Conservation (phyloP, 139 green algal species). For the Chlorella sp. region DNA sequence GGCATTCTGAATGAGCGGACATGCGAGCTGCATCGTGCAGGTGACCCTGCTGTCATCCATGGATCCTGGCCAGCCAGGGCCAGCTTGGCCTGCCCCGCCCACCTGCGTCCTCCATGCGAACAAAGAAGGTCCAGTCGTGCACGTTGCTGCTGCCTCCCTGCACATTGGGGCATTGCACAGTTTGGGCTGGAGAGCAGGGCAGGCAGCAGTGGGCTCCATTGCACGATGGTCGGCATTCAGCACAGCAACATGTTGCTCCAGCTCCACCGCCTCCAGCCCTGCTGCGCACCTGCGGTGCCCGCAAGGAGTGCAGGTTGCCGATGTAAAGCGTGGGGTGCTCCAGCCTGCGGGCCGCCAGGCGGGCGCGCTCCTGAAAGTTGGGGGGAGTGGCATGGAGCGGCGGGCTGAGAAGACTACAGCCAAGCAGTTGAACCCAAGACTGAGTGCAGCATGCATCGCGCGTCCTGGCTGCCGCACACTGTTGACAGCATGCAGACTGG, state of each 20-base stretch:
- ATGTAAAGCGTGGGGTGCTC: background rate
- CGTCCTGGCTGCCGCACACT: background rate
- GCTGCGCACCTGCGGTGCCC: background rate
- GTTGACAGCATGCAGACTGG: background rate
- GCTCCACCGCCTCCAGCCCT: background rate
- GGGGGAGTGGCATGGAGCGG: too few relatives aligned
- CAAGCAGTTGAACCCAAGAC: too few relatives aligned
- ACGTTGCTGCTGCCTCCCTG: background rate
- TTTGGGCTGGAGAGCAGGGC: background rate
- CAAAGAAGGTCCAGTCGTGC: constrained; percentile 13
- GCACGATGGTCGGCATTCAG: too few relatives aligned
- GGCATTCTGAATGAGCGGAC: background rate
- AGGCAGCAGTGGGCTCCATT: background rate
- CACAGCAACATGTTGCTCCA: too few relatives aligned
- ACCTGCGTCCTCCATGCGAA: background rate
- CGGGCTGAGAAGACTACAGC: background rate
- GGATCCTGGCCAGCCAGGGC: too few relatives aligned
- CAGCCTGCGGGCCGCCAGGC: background rate
- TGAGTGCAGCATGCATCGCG: too few relatives aligned
- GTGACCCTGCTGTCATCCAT: too few relatives aligned
- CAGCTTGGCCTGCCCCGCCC: background rate
- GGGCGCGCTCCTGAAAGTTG: background rate
- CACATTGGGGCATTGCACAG: background rate
- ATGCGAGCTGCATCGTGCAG: background rate
- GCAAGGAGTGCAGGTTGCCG: background rate